phyloP scores from a whole-genome alignment of 2,329 filamentous ascomycete genomes.

The Emergomyces africanus region DNA sequence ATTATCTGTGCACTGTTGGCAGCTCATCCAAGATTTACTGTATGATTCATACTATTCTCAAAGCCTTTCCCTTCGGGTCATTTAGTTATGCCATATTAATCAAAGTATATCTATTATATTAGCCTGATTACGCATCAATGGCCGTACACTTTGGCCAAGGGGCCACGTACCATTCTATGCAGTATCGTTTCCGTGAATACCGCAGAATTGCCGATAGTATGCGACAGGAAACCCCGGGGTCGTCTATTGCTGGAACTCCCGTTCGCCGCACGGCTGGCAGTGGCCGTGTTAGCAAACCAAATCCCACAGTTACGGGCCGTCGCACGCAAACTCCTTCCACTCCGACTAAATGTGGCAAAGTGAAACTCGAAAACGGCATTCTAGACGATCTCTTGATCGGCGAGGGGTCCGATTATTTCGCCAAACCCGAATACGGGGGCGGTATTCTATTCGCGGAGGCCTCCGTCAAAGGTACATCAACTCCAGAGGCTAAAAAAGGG shows the following conservation, averaged over 20 bases:
- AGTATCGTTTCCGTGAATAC: constrained; percentile 34
- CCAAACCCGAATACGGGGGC: neutral
- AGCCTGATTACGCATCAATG: constrained; percentile 35
- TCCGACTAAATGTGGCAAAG: neutral
- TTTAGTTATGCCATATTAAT: neutral
- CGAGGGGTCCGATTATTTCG: neutral
- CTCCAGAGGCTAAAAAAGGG: neutral
- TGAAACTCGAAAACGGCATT: neutral
- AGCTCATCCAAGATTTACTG: constrained; percentile 17
- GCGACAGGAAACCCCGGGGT: constrained; percentile 14
- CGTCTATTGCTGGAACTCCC: constrained; percentile 9
- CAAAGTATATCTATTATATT: neutral
- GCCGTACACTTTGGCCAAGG: constrained; percentile 34
- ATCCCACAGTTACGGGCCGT: neutral
- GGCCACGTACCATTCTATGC: constrained; percentile 37
- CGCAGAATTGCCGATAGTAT: constrained; percentile 30
- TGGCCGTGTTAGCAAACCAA: neutral
- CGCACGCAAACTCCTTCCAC: neutral
- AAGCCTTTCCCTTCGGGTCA: neutral
- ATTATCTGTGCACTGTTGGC: constrained; percentile 18
- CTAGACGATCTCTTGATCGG: neutral
- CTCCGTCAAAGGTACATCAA: neutral
- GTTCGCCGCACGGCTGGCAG: constrained; percentile 3
- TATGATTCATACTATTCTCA: constrained; percentile 4
- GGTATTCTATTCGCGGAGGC: neutral